Evolutionary conservation across 345 rosid genomes (phyloP).

Genomic region (Corymbia maculata): DNA sequence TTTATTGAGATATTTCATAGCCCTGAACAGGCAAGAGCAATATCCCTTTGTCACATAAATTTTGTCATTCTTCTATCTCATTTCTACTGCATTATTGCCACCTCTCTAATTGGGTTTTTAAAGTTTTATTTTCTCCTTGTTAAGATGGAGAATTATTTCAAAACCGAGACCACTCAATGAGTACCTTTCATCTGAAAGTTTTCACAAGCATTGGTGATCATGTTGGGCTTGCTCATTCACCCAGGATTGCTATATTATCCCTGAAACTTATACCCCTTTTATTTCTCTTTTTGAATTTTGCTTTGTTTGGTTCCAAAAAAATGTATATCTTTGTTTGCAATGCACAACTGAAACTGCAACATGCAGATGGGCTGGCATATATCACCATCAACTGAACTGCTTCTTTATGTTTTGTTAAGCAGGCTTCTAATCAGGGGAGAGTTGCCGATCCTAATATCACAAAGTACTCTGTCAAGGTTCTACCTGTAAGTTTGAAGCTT

Average conservation of each 20-base stretch:
- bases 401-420: slow-evolving; percentile 9
- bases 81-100: background rate
- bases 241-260: background rate
- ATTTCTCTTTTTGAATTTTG: background rate
- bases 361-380: background rate
- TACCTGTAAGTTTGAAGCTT: slow-evolving; percentile 49
- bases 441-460: slow-evolving; percentile 56
- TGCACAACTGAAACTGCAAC: background rate
- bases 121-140: background rate
- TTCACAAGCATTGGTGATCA: background rate
- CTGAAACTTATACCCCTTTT: background rate
- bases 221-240: background rate
- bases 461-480: slow-evolving; percentile 72
- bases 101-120: background rate
- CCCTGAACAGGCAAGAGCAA: slow-evolving; percentile 61
- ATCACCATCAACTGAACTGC: background rate
- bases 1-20: slow-evolving; percentile 86
- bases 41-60: background rate
- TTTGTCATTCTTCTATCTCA: background rate
- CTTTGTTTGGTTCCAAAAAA: background rate
- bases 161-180: background rate
- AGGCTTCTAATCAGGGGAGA: slow-evolving; percentile 64
- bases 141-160: background rate
- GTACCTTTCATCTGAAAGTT: background rate
- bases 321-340: background rate